phyloP scores from a whole-genome alignment of 495 filamentous ascomycete genomes.

The Tuber aestivum region DNA sequence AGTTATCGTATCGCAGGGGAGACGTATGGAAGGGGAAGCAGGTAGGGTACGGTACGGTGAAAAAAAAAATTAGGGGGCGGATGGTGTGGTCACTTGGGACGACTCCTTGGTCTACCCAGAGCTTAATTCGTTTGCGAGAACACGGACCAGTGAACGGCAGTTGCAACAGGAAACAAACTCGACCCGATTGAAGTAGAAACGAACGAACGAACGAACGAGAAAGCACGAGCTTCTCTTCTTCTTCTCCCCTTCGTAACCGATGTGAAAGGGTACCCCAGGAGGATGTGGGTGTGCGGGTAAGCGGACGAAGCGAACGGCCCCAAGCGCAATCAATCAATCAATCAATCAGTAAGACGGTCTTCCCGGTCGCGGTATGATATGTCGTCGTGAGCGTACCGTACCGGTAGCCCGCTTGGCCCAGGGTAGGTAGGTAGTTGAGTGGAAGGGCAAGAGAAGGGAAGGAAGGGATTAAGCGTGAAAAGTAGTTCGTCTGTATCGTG shows the following conservation, averaged over 20 bases:
- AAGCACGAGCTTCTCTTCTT: background rate
- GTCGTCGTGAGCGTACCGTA: background rate
- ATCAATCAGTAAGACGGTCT: conserved; percentile 1
- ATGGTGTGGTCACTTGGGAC: conserved; percentile 1
- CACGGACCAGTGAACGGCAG: background rate
- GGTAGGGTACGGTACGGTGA: background rate
- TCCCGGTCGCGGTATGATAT: background rate
- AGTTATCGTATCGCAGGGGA: conserved; percentile 6
- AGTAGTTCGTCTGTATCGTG: conserved; percentile 32
- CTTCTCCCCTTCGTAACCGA: background rate
- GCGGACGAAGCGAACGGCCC: background rate
- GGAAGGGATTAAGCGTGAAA: background rate
- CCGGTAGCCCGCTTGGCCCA: background rate
- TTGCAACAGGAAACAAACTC: background rate
- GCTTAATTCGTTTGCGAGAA: background rate
- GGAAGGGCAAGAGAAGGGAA: conserved; percentile 3
- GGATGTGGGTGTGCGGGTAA: conserved; percentile 9
- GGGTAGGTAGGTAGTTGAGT: background rate
- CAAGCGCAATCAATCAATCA: background rate
- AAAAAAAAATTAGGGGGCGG: background rate
- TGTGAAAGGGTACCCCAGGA: conserved; percentile 11
- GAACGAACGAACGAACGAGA: background rate
- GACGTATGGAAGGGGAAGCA: background rate
- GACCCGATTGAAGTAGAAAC: background rate
- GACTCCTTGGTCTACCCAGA: background rate